Evolutionary conservation across 345 rosid species (phyloP).

Genomic region (Cardamine occulta): DNA sequence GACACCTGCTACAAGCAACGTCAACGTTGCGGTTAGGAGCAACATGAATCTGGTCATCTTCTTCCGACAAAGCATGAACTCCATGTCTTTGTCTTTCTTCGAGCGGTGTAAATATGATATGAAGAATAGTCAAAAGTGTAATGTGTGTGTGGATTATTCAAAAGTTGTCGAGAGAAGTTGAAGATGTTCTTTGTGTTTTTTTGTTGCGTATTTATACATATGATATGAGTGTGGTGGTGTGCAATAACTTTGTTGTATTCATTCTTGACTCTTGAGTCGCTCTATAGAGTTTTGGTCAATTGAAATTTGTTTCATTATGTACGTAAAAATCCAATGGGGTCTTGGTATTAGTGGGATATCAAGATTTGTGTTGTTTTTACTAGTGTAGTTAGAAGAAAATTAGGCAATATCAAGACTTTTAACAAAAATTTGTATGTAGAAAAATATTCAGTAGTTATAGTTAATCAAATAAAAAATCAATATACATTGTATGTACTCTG

Average conservation of each 20-base stretch:
- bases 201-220: constrained; percentile 35
- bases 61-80: neutral
- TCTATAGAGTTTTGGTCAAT: neutral
- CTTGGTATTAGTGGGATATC: too few relatives aligned
- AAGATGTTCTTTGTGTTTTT: constrained; percentile 1
- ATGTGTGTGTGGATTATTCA: constrained; percentile 14
- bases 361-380: too few relatives aligned
- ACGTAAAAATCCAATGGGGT: too few relatives aligned
- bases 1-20: constrained; percentile 38
- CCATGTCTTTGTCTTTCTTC: constrained; percentile 19
- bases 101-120: neutral
- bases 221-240: constrained; percentile 22
- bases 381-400: too few relatives aligned
- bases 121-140: constrained; percentile 28
- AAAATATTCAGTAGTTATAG: too few relatives aligned
- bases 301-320: too few relatives aligned
- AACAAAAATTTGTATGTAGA: too few relatives aligned
- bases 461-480: too few relatives aligned
- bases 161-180: constrained; percentile 33
- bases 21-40: constrained; percentile 12
- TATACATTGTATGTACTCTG: too few relatives aligned
- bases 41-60: constrained; percentile 26
- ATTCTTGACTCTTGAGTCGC: neutral
- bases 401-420: too few relatives aligned
- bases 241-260: constrained; percentile 19